These are phyloP conservation scores for Hibiscus mutabilis DNA, from an alignment of 345 rosid genomes.

Conservation along the genomic window DNA sequence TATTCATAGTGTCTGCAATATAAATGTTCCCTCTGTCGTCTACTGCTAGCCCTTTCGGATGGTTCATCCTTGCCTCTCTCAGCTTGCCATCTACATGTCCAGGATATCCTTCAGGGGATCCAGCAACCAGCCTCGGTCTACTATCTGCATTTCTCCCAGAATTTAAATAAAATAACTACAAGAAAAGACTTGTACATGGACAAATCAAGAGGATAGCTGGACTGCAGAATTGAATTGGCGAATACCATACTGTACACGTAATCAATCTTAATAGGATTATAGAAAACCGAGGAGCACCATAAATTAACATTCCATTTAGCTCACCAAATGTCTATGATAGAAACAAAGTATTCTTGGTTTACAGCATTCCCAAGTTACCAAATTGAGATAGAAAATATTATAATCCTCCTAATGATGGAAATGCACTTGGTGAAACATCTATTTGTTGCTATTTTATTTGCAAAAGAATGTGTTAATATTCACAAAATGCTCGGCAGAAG, in stretches of 20 bases:
- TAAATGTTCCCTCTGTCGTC: slow-evolving; percentile 93
- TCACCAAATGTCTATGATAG: neutral
- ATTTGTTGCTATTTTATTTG: neutral
- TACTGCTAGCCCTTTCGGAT: slow-evolving; percentile 81
- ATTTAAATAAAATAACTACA: neutral
- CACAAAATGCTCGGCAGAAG: neutral
- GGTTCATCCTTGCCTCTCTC: slow-evolving; percentile 83
- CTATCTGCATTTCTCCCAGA: slow-evolving; percentile 36
- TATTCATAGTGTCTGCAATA: slow-evolving; percentile 76
- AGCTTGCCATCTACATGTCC: slow-evolving; percentile 89
- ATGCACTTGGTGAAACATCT: neutral
- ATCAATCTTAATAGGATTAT: neutral
- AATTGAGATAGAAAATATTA: neutral
- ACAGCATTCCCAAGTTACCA: neutral
- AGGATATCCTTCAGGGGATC: slow-evolving; percentile 74
- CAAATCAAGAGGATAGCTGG: neutral
- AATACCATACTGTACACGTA: neutral
- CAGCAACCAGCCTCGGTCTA: slow-evolving; percentile 82
- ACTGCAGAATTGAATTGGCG: neutral
- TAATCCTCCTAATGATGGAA: neutral
- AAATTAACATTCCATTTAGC: neutral
- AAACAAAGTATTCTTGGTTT: neutral
- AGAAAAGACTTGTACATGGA: neutral
- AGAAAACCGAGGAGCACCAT: neutral
- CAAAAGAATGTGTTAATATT: neutral